Conservation (phyloP, 2,329 filamentous ascomycete genomes). For the Malbranchea cinnamomea region DNA sequence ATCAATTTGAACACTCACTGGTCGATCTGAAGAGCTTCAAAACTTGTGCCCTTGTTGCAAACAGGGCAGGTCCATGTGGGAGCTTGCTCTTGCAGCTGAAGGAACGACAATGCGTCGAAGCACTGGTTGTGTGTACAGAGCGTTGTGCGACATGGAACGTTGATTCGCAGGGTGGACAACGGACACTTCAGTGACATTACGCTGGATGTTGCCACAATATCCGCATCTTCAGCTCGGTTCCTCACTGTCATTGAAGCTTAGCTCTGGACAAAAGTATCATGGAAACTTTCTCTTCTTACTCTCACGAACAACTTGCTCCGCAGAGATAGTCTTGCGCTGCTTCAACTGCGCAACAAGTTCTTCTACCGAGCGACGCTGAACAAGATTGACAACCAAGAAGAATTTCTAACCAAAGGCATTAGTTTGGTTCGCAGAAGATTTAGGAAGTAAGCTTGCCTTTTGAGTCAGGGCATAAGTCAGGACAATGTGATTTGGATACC, state of each 20-base stretch:
- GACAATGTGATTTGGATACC: constrained; percentile 61
- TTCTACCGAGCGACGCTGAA: constrained; percentile 55
- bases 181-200: constrained; percentile 89
- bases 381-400: constrained; percentile 59
- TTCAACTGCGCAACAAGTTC: constrained; percentile 56
- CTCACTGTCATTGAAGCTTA: constrained; percentile 42
- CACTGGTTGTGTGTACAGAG: constrained; percentile 83
- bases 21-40: constrained; percentile 71
- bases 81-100: constrained; percentile 88
- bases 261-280: background rate
- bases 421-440: background rate
- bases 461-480: constrained; percentile 86
- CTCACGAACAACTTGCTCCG: constrained; percentile 67
- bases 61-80: constrained; percentile 95
- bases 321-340: constrained; percentile 56
- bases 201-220: constrained; percentile 77
- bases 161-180: constrained; percentile 69
- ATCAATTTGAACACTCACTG: constrained; percentile 48
- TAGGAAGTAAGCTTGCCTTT: constrained; percentile 44
- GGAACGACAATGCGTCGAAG: constrained; percentile 83
- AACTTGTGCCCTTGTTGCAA: constrained; percentile 71
- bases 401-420: constrained; percentile 42
- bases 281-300: constrained; percentile 39
- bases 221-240: constrained; percentile 66
- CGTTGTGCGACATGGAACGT: constrained; percentile 62